Base-by-base conservation (phyloP, 345 rosid genomes). In the Ceriops zippeliana region DNA sequence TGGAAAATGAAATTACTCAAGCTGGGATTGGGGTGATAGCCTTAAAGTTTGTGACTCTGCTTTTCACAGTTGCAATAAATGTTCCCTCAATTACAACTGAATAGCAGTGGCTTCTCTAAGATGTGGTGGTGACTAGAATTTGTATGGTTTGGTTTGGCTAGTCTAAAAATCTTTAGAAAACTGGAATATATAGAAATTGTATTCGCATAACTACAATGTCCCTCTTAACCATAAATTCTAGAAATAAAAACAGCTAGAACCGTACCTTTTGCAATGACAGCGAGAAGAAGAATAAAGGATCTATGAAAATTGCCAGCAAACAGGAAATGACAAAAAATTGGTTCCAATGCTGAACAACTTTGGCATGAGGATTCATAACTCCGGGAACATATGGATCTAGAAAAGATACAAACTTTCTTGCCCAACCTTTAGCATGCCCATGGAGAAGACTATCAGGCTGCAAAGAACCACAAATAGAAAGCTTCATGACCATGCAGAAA, bases 341-440 rank as follows among this genome's bases (percentile, higher is more conserved):
- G 79, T 80, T 83, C 97, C 97, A 93, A 2, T 19, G 63, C 67
- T 88, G 90, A 79, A 91, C 87, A 61, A 69, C 49, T 75, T 72
- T 75, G 27, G 86, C 54, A 74, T 93, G 97, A 77, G 98, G 97
- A 80, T 91, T 93, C 90, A 89, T 84, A 77, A 91, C 83, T 42
- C 88, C 83, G 32, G 85, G 91, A 76, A 88, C 70, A 78, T 67
- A 61, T 27, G 65, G 66, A 59, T 30, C 31, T 54, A 83, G 7
- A 82, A 38, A 78, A 8, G 90, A 74, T 51, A 66, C 42, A 63
- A 81, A 74, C 62, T 87, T 69, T 75, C 75, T 89, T 28, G 88
- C 90, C 89, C 98, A 89, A 11, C 98, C 90, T 83, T 83, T 86
- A 67, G 97, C 97, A 75, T 89, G 96, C 62, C 86, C 96, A 22